Evolutionary conservation across 2,329 filamentous ascomycete genomes (phyloP).

Genomic region (Acarospora socialis): DNA sequence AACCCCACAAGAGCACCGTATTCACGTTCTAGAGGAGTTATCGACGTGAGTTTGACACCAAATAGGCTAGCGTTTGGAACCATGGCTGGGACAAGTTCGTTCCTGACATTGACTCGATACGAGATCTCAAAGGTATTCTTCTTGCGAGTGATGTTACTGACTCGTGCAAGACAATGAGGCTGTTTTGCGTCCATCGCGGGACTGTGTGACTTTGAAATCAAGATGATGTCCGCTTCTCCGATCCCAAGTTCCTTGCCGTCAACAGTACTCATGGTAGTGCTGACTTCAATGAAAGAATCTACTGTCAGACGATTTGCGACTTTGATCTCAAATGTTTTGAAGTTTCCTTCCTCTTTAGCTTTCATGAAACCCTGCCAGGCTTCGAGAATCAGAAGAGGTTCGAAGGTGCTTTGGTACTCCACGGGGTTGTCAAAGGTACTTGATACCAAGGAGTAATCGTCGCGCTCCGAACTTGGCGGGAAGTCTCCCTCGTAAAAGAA

Average conservation of each 20-base stretch:
- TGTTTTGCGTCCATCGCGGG: conserved; percentile 53
- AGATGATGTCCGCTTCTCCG: conserved; percentile 73
- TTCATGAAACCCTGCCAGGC: conserved; percentile 92
- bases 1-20: conserved; percentile 82
- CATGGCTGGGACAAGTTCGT: conserved; percentile 49
- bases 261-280: conserved; percentile 58
- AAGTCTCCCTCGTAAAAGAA: conserved; percentile 83
- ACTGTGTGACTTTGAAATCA: conserved; percentile 61
- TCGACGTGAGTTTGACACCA: conserved; percentile 74
- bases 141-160: conserved; percentile 68
- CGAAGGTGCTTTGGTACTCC: conserved; percentile 79
- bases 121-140: conserved; percentile 70
- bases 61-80: conserved; percentile 55
- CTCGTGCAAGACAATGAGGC: conserved; percentile 73
- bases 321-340: conserved; percentile 73
- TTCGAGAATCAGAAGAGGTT: conserved; percentile 78
- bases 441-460: conserved; percentile 60
- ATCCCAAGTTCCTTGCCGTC: conserved; percentile 59
- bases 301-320: conserved; percentile 78
- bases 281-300: conserved; percentile 85
- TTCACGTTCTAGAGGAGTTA: conserved; percentile 89
- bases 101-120: conserved; percentile 61
- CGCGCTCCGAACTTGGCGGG: conserved; percentile 57
- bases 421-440: conserved; percentile 61
- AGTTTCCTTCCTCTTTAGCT: conserved; percentile 69